phyloP scores from a whole-genome alignment of 257 asterid species.

The Buddleja alternifolia region DNA sequence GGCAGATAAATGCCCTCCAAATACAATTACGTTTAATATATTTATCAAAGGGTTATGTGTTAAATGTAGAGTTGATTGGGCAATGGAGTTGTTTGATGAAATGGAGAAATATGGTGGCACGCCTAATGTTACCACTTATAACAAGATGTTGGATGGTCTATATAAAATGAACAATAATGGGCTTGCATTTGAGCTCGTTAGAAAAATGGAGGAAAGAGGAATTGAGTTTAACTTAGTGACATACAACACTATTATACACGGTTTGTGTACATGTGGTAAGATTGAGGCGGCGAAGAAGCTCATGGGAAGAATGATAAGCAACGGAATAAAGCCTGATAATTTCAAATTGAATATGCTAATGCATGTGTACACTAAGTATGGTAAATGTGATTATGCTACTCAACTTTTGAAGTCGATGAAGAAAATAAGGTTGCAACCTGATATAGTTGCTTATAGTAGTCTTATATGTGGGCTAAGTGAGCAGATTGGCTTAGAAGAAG shows the following conservation, averaged over 20 bases:
- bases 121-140: conserved; percentile 62
- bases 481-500: conserved; percentile 50
- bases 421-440: conserved; percentile 48
- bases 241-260: conserved; percentile 64
- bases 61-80: conserved; percentile 65
- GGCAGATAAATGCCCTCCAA: conserved; percentile 65
- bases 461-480: conserved; percentile 57
- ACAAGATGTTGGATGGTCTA: conserved; percentile 67
- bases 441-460: conserved; percentile 61
- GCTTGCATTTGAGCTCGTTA: conserved; percentile 54
- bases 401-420: conserved; percentile 53
- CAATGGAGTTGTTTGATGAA: conserved; percentile 61
- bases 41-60: conserved; percentile 69
- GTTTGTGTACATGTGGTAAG: conserved; percentile 53
- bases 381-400: conserved; percentile 53
- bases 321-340: conserved; percentile 61
- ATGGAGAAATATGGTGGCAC: conserved; percentile 60
- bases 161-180: conserved; percentile 40
- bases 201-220: conserved; percentile 60
- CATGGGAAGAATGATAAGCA: conserved; percentile 64
- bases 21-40: conserved; percentile 63
- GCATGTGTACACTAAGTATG: conserved; percentile 58
- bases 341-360: conserved; percentile 64
- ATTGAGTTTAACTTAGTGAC: conserved; percentile 60
- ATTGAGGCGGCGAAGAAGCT: conserved; percentile 50